These are phyloP conservation scores for Rosa hybrid DNA, from an alignment of 331 rosid genomes.

Conservation along the genomic window DNA sequence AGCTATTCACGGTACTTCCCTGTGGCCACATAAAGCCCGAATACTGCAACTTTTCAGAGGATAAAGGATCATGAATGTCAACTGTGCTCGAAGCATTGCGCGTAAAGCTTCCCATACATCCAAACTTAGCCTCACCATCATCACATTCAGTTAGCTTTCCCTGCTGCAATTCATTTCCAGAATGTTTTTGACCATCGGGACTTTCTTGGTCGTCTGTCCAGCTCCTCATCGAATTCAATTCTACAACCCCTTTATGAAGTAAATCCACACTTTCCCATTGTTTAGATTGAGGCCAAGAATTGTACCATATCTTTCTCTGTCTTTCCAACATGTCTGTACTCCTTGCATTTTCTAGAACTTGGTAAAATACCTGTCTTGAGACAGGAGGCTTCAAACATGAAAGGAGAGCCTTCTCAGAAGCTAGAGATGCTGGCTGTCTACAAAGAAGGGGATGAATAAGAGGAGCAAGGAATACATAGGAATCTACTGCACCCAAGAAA, in stretches of 20 bases:
- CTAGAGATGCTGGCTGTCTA: conserved; percentile 86
- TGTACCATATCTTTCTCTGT: conserved; percentile 98
- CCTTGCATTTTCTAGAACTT: conserved; percentile 83
- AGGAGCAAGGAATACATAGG: conserved; percentile 91
- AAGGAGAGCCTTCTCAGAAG: conserved; percentile 78
- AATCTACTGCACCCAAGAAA: conserved; percentile 89
- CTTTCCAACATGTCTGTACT: conserved; percentile 96
- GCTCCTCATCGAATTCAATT: too few relatives aligned
- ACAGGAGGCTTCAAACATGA: conserved; percentile 85
- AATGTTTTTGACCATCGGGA: too few relatives aligned
- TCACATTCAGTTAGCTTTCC: too few relatives aligned
- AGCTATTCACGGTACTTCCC: conserved; percentile 71
- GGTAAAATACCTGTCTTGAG: conserved; percentile 68
- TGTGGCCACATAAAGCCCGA: conserved; percentile 92
- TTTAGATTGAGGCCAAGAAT: conserved; percentile 75
- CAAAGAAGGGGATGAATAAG: conserved; percentile 81
- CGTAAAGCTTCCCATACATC: too few relatives aligned
- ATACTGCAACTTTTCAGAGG: too few relatives aligned
- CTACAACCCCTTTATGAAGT: too few relatives aligned
- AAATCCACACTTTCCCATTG: conserved; percentile 91
- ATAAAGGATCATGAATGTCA: too few relatives aligned
- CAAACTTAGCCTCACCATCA: too few relatives aligned
- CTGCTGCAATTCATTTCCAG: too few relatives aligned
- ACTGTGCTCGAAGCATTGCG: too few relatives aligned
- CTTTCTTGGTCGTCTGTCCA: too few relatives aligned